These are phyloP conservation scores for Aspergillus sojae DNA, from an alignment of 2,329 filamentous ascomycete species.

Conservation along the genomic window DNA sequence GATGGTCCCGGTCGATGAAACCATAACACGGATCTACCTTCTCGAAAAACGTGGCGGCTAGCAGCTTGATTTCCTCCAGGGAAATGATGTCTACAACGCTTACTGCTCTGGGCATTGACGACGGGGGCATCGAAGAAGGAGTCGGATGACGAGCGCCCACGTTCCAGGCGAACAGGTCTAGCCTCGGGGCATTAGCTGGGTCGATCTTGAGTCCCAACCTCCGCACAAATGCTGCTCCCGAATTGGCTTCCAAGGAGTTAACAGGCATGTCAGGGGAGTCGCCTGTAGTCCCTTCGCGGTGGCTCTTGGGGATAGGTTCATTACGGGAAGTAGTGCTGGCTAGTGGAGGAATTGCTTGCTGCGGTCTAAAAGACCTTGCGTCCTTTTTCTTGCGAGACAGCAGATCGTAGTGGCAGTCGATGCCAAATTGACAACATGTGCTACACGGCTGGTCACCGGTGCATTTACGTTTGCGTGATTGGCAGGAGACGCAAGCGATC, in stretches of 20 bases:
- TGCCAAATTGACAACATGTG: conserved; percentile 57
- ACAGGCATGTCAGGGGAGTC: conserved; percentile 27
- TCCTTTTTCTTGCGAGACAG: conserved; percentile 36
- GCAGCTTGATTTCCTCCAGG: conserved; percentile 49
- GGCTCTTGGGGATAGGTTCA: conserved; percentile 12
- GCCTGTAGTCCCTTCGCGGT: conserved; percentile 15
- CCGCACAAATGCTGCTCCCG: conserved; percentile 59
- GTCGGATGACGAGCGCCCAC: conserved; percentile 31
- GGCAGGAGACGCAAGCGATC: conserved; percentile 55
- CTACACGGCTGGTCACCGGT: conserved; percentile 57
- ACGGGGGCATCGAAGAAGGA: conserved; percentile 12
- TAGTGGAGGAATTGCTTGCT: conserved; percentile 11
- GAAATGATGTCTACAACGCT: conserved; percentile 52
- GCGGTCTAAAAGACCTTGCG: conserved; percentile 24
- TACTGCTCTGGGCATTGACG: conserved; percentile 18
- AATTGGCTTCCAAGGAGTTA: conserved; percentile 58
- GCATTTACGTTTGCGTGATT: conserved; percentile 60
- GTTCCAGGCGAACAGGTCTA: conserved; percentile 63
- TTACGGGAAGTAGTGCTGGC: neutral
- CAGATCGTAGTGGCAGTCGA: conserved; percentile 54
- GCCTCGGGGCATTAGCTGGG: conserved; percentile 54
- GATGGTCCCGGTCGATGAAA: conserved; percentile 43
- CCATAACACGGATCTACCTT: conserved; percentile 58
- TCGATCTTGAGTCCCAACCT: conserved; percentile 57
- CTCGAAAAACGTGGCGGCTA: conserved; percentile 55